A percentile compares a stretch with the other conserved stretches of the same genome.
Evolutionary conservation across 2,329 filamentous ascomycete species (phyloP).

Genomic region (Verticillium klebahnii): DNA sequence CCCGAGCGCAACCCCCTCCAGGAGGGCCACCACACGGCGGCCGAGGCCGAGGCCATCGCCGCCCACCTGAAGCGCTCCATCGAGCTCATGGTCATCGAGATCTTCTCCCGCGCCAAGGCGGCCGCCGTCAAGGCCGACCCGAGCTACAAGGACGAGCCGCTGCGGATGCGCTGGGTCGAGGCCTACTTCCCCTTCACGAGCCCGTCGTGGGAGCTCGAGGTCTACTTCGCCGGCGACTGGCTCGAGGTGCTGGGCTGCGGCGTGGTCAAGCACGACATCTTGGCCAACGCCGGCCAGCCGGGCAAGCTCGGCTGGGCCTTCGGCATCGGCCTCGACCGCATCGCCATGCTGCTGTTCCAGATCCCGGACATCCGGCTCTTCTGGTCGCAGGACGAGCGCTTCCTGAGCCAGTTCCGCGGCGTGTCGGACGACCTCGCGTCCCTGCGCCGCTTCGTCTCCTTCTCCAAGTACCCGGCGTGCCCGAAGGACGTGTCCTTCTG

Average conservation of each 20-base stretch:
- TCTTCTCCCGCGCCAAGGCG: conserved; percentile 74
- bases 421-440: conserved; percentile 45
- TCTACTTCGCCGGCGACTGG: conserved; percentile 93
- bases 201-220: conserved; percentile 93
- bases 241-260: conserved; percentile 94
- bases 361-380: conserved; percentile 96
- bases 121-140: conserved; percentile 53
- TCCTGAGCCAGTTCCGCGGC: conserved; percentile 77
- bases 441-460: conserved; percentile 69
- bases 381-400: conserved; percentile 83
- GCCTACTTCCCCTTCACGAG: conserved; percentile 97
- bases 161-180: conserved; percentile 90
- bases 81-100: conserved; percentile 83
- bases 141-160: conserved; percentile 58
- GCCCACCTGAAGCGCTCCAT: conserved; percentile 85
- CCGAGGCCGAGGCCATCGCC: conserved; percentile 77
- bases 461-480: conserved; percentile 86
- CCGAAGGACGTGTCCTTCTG: conserved; percentile 95
- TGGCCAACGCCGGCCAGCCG: conserved; percentile 71
- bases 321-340: conserved; percentile 86
- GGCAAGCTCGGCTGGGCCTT: conserved; percentile 89
- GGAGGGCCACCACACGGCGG: conserved; percentile 59
- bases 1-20: conserved; percentile 81
- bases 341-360: conserved; percentile 95
- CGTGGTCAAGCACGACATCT: conserved; percentile 77